These are phyloP conservation scores for Aspergillus candidus DNA, from an alignment of 2,329 filamentous ascomycete species.

Conservation along the genomic window DNA sequence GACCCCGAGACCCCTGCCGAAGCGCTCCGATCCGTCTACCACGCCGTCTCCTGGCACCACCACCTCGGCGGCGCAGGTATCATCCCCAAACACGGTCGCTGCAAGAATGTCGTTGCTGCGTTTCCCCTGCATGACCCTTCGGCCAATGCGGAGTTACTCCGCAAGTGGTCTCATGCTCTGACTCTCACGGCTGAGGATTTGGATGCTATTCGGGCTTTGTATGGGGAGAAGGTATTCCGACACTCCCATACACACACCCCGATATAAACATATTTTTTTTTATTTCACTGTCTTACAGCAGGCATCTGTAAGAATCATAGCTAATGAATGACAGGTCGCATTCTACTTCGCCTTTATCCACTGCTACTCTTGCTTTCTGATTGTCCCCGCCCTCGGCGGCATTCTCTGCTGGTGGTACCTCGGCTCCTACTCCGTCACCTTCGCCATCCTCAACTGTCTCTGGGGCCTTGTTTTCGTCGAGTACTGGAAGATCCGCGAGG, in stretches of 20 bases:
- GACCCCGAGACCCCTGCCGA: slow-evolving; percentile 85
- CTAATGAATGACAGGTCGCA: slow-evolving; percentile 55
- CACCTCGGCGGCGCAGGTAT: slow-evolving; percentile 75
- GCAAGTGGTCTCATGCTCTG: slow-evolving; percentile 61
- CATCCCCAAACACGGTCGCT: slow-evolving; percentile 60
- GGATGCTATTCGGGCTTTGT: slow-evolving; percentile 68
- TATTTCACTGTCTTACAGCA: no score
- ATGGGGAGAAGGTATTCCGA: slow-evolving; percentile 59
- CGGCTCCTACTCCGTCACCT: slow-evolving; percentile 75
- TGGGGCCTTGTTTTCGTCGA: slow-evolving; percentile 90
- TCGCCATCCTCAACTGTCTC: slow-evolving; percentile 70
- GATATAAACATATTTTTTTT: no score
- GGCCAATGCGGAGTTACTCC: slow-evolving; percentile 71
- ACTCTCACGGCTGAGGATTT: slow-evolving; percentile 62
- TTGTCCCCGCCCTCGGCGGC: slow-evolving; percentile 76
- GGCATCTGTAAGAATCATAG: no score
- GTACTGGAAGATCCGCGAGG: slow-evolving; percentile 92
- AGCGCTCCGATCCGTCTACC: slow-evolving; percentile 77
- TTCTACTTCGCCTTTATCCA: slow-evolving; percentile 96
- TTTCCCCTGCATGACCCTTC: slow-evolving; percentile 73
- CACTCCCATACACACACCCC: no score
- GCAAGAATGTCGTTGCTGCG: slow-evolving; percentile 54
- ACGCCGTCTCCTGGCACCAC: slow-evolving; percentile 68
- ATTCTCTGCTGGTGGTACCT: slow-evolving; percentile 73
- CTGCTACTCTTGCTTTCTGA: slow-evolving; percentile 77